Conservation (phyloP, 371 early-diverging fungal species). For the Mortierella sp. region DNA sequence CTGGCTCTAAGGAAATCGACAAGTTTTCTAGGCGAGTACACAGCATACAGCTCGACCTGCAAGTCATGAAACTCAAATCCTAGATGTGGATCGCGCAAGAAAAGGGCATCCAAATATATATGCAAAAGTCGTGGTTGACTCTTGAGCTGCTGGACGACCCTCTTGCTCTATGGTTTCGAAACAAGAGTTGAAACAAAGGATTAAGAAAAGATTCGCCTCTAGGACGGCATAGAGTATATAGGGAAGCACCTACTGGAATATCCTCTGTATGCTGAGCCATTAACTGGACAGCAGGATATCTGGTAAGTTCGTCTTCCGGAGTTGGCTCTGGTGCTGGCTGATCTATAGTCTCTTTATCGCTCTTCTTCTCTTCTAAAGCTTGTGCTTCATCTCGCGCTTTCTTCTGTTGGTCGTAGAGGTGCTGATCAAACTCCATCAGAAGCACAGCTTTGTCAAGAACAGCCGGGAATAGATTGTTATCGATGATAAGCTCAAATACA, state of each 20-base stretch:
- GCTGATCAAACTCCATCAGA: slow-evolving; percentile 88
- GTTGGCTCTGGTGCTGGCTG: slow-evolving; percentile 36
- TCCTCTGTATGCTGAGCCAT: slow-evolving; percentile 88
- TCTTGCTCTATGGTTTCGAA: slow-evolving; percentile 60
- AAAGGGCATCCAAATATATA: slow-evolving; percentile 91
- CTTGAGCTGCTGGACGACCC: slow-evolving; percentile 77
- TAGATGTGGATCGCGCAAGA: slow-evolving; percentile 78
- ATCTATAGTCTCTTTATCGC: slow-evolving; percentile 11
- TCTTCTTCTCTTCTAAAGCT: slow-evolving; percentile 9
- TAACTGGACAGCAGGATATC: slow-evolving; percentile 76
- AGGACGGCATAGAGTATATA: background rate
- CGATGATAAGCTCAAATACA: slow-evolving; percentile 80
- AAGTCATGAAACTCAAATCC: slow-evolving; percentile 84
- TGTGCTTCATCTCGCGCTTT: slow-evolving; percentile 29
- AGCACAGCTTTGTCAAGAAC: slow-evolving; percentile 82
- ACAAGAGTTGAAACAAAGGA: background rate
- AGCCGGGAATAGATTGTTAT: slow-evolving; percentile 84
- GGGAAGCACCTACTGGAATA: slow-evolving; percentile 77
- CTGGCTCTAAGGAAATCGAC: slow-evolving; percentile 87
- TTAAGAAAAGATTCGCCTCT: background rate
- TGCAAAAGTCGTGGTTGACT: slow-evolving; percentile 73
- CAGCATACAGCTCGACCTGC: slow-evolving; percentile 95
- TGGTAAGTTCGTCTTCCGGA: slow-evolving; percentile 40
- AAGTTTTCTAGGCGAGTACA: slow-evolving; percentile 82
- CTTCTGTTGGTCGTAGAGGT: slow-evolving; percentile 59